phyloP scores from a whole-genome alignment of 805 yeast species.

The Teunomyces aglyptinius region DNA sequence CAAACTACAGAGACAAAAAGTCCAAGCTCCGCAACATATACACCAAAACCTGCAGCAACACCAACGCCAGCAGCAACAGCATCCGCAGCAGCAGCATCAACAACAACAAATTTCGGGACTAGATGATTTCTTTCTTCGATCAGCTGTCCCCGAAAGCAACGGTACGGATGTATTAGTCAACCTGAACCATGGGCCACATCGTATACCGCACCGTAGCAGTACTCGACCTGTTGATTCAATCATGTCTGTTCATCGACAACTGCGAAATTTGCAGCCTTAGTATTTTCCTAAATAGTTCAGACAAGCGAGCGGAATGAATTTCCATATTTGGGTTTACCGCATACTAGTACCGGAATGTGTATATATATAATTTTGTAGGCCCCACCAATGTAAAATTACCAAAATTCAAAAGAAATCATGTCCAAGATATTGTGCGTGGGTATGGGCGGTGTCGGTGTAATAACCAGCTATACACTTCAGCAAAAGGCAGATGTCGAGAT shows the following conservation, averaged over 20 bases:
- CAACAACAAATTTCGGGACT: slow-evolving; percentile 7
- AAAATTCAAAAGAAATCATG: slow-evolving; percentile 1
- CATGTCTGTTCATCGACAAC: not conserved
- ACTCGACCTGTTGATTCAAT: not conserved
- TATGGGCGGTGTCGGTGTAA: slow-evolving; percentile 84
- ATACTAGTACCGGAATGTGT: not conserved
- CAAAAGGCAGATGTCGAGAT: slow-evolving; percentile 23
- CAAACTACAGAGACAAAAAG: not conserved
- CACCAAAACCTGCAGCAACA: slow-evolving; percentile 1
- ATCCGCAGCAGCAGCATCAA: slow-evolving; percentile 5
- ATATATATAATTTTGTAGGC: not conserved
- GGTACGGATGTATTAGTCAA: not conserved
- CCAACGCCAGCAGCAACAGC: slow-evolving; percentile 2
- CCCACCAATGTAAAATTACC: not conserved
- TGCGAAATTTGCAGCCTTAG: slow-evolving; percentile 1
- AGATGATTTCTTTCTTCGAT: slow-evolving; percentile 13
- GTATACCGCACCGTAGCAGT: not conserved
- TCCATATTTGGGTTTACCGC: not conserved
- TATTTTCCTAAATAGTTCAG: not conserved
- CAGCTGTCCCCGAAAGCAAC: slow-evolving; percentile 1
- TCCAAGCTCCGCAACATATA: slow-evolving; percentile 1
- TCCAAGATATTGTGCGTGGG: slow-evolving; percentile 66
- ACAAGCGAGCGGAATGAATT: slow-evolving; percentile 1
- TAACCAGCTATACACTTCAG: slow-evolving; percentile 56
- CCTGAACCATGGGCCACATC: not conserved